Evolutionary conservation across 2,329 filamentous ascomycete genomes (phyloP).

Genomic region (Fusarium pilosicola): DNA sequence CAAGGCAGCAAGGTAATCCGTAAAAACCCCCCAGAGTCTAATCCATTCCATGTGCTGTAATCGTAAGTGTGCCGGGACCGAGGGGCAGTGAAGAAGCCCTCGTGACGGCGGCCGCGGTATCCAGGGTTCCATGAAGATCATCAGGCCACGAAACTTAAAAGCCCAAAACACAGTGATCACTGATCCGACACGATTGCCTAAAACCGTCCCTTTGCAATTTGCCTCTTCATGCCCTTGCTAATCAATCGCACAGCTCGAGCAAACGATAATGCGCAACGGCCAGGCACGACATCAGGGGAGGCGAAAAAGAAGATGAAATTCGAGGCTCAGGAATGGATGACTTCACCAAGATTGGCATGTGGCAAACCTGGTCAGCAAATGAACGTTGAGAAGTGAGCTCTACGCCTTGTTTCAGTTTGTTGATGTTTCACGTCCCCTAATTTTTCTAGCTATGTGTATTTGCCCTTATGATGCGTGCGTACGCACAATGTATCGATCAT

Average conservation of each 20-base stretch:
- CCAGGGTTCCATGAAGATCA: constrained; percentile 3
- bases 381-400: constrained; percentile 1
- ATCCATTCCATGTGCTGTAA: neutral
- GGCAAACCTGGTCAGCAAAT: constrained; percentile 31
- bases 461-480: constrained; percentile 2
- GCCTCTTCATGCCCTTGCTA: neutral
- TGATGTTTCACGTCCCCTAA: constrained; percentile 25
- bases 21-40: neutral
- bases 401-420: constrained; percentile 25
- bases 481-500: constrained; percentile 1
- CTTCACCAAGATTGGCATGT: constrained; percentile 39
- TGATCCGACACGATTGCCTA: neutral
- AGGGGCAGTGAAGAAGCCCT: constrained; percentile 2
- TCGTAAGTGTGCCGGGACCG: neutral
- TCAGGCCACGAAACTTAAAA: neutral
- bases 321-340: constrained; percentile 24
- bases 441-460: constrained; percentile 10
- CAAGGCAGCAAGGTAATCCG: neutral
- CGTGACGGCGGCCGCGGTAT: constrained; percentile 9
- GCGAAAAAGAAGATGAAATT: constrained; percentile 25
- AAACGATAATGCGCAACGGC: neutral
- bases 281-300: constrained; percentile 25
- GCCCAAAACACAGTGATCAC: neutral
- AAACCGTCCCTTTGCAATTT: constrained; percentile 5
- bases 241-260: neutral